Percentiles rank a stretch among this genome's conserved stretches.
These are phyloP conservation scores for Sphagnum contortum DNA, from an alignment of 225 moss, liverwort and hornwort species.

Conservation along the genomic window DNA sequence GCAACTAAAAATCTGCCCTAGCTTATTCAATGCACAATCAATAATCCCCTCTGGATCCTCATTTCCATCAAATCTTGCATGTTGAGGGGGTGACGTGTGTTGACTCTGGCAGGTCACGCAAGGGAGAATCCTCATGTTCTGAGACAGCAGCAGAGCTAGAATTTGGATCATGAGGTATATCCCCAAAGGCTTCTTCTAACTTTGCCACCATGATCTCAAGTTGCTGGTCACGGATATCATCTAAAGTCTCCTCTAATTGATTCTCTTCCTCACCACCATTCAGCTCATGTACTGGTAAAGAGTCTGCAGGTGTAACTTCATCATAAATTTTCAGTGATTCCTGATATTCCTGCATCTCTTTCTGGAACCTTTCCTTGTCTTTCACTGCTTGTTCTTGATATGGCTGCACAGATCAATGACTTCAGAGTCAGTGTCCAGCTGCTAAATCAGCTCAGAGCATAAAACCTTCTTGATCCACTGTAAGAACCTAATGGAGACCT, in stretches of 20 bases:
- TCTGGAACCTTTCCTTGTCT: conserved; percentile 75
- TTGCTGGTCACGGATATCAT: conserved; percentile 1
- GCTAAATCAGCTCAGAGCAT: no score
- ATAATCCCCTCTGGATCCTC: neutral
- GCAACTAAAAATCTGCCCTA: no score
- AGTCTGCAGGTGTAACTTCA: conserved; percentile 11
- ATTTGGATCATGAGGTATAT: conserved; percentile 6
- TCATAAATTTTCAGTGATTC: conserved; percentile 27
- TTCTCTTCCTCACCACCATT: conserved; percentile 7
- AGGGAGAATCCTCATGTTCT: conserved; percentile 1
- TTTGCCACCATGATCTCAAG: conserved; percentile 14
- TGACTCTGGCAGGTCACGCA: neutral
- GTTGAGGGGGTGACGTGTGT: neutral
- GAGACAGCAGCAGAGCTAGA: neutral
- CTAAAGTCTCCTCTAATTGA: conserved; percentile 15
- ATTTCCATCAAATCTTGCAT: neutral
- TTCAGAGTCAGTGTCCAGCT: no score
- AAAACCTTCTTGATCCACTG: no score
- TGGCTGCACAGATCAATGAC: conserved; percentile 42
- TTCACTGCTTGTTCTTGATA: conserved; percentile 69
- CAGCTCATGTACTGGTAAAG: conserved; percentile 4
- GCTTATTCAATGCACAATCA: neutral
- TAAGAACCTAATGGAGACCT: no score
- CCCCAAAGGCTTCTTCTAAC: conserved; percentile 11
- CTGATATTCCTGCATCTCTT: conserved; percentile 52